These are phyloP conservation scores for Emmonsiellopsis sp. DNA, from an alignment of 2,329 filamentous ascomycete genomes.

Conservation along the genomic window DNA sequence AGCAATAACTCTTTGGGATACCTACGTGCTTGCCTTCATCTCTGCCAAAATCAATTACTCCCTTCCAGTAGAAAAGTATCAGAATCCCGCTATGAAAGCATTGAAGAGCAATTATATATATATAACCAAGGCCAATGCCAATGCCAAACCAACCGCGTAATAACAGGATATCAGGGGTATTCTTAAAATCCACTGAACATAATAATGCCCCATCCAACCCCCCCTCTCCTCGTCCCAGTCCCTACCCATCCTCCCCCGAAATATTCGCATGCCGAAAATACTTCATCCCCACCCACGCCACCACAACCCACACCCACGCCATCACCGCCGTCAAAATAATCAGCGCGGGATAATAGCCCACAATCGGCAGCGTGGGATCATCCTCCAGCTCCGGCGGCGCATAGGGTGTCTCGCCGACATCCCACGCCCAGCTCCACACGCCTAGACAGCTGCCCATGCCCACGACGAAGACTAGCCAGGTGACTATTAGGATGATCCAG, in stretches of 20 bases:
- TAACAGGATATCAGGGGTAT: too few species aligned
- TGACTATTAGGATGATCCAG: slow-evolving; percentile 81
- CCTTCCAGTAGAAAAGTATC: too few species aligned
- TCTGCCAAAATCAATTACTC: too few species aligned
- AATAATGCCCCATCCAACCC: too few species aligned
- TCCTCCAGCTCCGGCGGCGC: slow-evolving; percentile 92
- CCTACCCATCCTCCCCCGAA: slow-evolving; percentile 45
- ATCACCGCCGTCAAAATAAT: slow-evolving; percentile 90
- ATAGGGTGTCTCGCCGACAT: slow-evolving; percentile 91
- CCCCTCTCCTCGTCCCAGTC: neutral
- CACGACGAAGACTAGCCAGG: slow-evolving; percentile 91
- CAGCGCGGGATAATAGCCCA: slow-evolving; percentile 91
- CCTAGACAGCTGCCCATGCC: slow-evolving; percentile 94
- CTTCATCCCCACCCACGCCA: slow-evolving; percentile 99
- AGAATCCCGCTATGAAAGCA: too few species aligned
- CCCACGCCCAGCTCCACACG: slow-evolving; percentile 98
- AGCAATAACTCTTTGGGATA: too few species aligned
- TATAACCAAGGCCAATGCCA: too few species aligned
- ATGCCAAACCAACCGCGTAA: too few species aligned
- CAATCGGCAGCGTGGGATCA: slow-evolving; percentile 86
- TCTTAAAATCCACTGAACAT: too few species aligned
- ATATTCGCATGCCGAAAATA: slow-evolving; percentile 98
- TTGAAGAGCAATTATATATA: too few species aligned
- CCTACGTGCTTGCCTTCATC: too few species aligned
- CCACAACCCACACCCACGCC: slow-evolving; percentile 97